Conservation (phyloP, 768 basidiomycete genomes). For the Polyporus arcularius region DNA sequence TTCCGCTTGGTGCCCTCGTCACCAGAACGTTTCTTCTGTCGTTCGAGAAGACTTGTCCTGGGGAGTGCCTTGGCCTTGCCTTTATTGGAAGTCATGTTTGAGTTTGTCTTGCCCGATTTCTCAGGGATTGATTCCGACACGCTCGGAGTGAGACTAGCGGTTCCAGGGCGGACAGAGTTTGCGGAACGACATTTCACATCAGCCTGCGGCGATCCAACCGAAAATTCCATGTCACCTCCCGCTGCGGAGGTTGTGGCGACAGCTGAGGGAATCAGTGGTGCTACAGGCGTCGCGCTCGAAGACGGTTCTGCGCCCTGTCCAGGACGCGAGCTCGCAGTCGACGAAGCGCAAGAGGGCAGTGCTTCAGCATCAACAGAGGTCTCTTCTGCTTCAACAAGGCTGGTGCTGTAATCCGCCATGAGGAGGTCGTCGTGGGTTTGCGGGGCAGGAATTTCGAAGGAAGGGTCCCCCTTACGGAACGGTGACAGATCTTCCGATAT, state of each 20-base stretch:
- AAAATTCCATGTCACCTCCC: background rate
- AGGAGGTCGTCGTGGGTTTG: constrained; percentile 14
- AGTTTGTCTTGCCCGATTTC: background rate
- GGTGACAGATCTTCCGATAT: constrained; percentile 20
- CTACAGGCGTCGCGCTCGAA: constrained; percentile 7
- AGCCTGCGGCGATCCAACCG: background rate
- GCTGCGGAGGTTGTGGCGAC: background rate
- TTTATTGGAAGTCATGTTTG: constrained; percentile 1
- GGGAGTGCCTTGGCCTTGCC: constrained; percentile 11
- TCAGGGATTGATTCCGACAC: background rate
- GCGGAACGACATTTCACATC: background rate
- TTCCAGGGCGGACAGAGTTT: background rate
- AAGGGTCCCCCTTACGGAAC: constrained; percentile 18
- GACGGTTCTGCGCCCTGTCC: constrained; percentile 44
- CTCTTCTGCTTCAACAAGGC: constrained; percentile 11
- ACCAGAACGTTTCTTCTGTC: constrained; percentile 8
- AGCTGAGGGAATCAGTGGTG: constrained; percentile 8
- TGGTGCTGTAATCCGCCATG: constrained; percentile 11
- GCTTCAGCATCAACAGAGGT: constrained; percentile 5
- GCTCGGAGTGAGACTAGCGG: background rate
- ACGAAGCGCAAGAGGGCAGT: constrained; percentile 27
- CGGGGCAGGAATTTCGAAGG: constrained; percentile 25
- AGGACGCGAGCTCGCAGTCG: constrained; percentile 33
- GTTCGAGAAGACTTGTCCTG: background rate
- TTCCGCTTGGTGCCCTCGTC: constrained; percentile 20